Conservation (phyloP, 1,139 yeast species). For the Geotrichum cucujoidarum region DNA sequence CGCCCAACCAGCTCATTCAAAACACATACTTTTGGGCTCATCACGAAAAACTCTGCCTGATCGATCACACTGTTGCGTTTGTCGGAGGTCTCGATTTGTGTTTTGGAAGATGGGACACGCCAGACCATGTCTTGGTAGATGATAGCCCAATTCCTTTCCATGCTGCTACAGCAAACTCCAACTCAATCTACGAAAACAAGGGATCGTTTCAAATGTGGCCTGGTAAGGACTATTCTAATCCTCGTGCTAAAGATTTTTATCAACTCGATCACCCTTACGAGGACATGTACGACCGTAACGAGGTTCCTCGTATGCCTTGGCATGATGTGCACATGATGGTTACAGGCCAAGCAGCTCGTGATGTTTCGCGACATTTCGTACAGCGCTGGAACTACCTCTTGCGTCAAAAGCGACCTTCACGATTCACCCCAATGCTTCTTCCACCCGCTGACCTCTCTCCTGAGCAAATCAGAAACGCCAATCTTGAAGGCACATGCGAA, state of each 20-base stretch:
- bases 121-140: conserved; percentile 87
- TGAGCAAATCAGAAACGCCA: conserved; percentile 59
- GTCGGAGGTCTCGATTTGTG: conserved; percentile 95
- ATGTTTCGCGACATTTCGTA: conserved; percentile 86
- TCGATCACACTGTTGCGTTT: conserved; percentile 86
- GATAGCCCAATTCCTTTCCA: conserved; percentile 47
- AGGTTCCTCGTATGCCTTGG: conserved; percentile 97
- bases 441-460: conserved; percentile 88
- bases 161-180: conserved; percentile 15
- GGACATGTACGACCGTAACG: conserved; percentile 81
- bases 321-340: conserved; percentile 97
- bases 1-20: conserved; percentile 92
- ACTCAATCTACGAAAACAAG: conserved; percentile 13
- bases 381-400: conserved; percentile 95
- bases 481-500: conserved; percentile 84
- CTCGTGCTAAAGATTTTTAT: conserved; percentile 82
- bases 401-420: conserved; percentile 89
- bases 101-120: conserved; percentile 93
- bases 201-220: conserved; percentile 62
- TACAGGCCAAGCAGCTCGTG: conserved; percentile 94
- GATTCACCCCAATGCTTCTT: conserved; percentile 83
- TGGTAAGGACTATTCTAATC: conserved; percentile 96
- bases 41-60: conserved; percentile 84
- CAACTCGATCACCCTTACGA: conserved; percentile 82
- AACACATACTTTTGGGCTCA: conserved; percentile 98